Evolutionary conservation across 2,329 filamentous ascomycete genomes (phyloP), one percentile per base, ranked within the genome.

Genomic region (Aspergillus sp.): DNA sequence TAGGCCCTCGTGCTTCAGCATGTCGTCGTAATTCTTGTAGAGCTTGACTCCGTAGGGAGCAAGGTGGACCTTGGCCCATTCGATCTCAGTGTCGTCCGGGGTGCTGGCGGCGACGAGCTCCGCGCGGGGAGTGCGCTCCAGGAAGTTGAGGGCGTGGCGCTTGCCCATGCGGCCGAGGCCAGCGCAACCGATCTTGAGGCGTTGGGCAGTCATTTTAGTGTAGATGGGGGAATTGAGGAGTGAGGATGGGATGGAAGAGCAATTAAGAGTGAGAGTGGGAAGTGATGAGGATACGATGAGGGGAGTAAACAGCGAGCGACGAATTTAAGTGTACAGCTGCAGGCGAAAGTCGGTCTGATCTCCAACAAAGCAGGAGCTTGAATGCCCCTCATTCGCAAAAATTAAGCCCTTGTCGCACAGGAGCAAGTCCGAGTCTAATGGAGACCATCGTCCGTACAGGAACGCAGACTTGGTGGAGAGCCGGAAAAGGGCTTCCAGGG

Each of bases 21-120:
- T 83, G 57, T 83, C 77, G 48, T 84, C 81, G 64, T 80, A 85
- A 68, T 82, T 73, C 54, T 71, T 74, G 72, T 85, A 85, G 20
- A 83, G 63, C 52, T 71, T 80, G 47, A 83, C 80, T 11, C 81
- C 83, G 63, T 72, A 80, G 4, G 80, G 81, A 51, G 76, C 78
- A 9, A 85, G 78, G 61, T 81, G 73, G 51, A 71, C 64, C 60
- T 76, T 75, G 4, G 80, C 83, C 82, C 82, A 85, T 50, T 77
- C 68, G 18, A 79, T 67, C 61, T 81, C 80, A 3, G 66, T 68
- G 13, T 73, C 66, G 20, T 80, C 79, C 2, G 79, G 78, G 2
- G 78, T 78, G 58, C 75, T 80, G 15, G 74, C 80, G 30, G 80
- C 80, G 24, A 83, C 76, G 26, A 83, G 69, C 47, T 81, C 68